Percentiles rank a stretch among this genome's conserved stretches.
These are phyloP conservation scores for Camellia sinensis DNA, from an alignment of 148 eudicot genomes.

Conservation along the genomic window DNA sequence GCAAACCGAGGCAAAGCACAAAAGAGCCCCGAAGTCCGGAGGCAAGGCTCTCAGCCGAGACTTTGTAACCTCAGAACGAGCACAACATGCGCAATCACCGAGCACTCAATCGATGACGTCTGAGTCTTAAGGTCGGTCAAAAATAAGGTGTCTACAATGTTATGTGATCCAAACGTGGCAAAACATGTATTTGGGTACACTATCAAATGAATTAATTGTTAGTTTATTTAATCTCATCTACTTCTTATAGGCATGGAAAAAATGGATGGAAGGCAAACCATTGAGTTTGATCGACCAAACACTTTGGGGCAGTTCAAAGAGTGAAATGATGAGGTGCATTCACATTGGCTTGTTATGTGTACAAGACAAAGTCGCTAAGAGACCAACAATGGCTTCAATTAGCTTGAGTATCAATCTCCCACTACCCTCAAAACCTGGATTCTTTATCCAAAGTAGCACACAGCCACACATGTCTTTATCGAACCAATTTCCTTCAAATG, in stretches of 20 bases:
- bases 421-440: conserved; percentile 33
- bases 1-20: too few relatives aligned
- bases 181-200: too few relatives aligned
- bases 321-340: conserved; percentile 11
- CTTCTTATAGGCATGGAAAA: conserved; percentile 22
- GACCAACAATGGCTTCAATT: conserved; percentile 40
- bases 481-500: not conserved
- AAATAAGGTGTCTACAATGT: too few relatives aligned
- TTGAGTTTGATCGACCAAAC: conserved; percentile 1
- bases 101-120: too few relatives aligned
- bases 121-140: too few relatives aligned
- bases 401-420: conserved; percentile 19
- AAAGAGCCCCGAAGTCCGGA: too few relatives aligned
- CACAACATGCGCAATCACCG: too few relatives aligned
- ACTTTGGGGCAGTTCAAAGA: not conserved
- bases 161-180: too few relatives aligned
- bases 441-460: conserved; percentile 3
- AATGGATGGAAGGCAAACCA: conserved; percentile 12
- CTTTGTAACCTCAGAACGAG: too few relatives aligned
- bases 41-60: too few relatives aligned
- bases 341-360: conserved; percentile 36
- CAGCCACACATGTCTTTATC: not conserved
- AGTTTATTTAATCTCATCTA: not conserved
- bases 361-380: conserved; percentile 27
- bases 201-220: not conserved